Conservation (phyloP, 1,139 yeast species). For the Zygoascus meyerae region DNA sequence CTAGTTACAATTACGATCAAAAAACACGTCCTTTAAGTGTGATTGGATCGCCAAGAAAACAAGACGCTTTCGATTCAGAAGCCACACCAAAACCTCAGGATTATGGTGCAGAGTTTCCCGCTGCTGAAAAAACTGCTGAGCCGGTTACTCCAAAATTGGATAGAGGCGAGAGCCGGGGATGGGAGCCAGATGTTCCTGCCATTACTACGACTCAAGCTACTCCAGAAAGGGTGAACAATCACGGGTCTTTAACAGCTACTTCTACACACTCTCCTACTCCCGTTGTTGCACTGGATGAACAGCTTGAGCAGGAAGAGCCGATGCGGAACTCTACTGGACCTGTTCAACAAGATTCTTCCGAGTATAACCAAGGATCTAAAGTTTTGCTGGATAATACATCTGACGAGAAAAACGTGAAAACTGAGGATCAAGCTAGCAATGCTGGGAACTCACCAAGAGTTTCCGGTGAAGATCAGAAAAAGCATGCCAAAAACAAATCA, state of each 20-base stretch:
- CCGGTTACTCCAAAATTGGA: no score
- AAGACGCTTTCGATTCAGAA: slow-evolving; percentile 10
- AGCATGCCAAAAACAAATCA: no score
- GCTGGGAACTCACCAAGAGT: no score
- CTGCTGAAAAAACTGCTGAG: no score
- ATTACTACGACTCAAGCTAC: slow-evolving; percentile 1
- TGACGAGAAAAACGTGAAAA: no score
- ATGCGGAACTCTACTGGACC: no score
- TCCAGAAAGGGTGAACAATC: background rate
- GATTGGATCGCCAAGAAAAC: slow-evolving; percentile 11
- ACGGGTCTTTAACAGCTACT: background rate
- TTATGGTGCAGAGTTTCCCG: no score
- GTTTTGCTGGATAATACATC: no score
- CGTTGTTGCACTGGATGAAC: background rate
- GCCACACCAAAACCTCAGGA: background rate
- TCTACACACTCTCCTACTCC: background rate
- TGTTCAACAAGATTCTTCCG: no score
- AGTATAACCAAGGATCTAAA: no score
- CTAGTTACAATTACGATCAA: slow-evolving; percentile 5
- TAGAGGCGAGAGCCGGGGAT: no score
- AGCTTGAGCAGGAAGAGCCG: background rate
- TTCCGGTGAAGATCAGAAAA: background rate
- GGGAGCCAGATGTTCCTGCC: background rate
- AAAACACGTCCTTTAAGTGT: slow-evolving; percentile 1
- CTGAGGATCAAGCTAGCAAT: no score